Conservation (phyloP, 2,329 filamentous ascomycete genomes). For the Basipetospora chlamydospora region DNA sequence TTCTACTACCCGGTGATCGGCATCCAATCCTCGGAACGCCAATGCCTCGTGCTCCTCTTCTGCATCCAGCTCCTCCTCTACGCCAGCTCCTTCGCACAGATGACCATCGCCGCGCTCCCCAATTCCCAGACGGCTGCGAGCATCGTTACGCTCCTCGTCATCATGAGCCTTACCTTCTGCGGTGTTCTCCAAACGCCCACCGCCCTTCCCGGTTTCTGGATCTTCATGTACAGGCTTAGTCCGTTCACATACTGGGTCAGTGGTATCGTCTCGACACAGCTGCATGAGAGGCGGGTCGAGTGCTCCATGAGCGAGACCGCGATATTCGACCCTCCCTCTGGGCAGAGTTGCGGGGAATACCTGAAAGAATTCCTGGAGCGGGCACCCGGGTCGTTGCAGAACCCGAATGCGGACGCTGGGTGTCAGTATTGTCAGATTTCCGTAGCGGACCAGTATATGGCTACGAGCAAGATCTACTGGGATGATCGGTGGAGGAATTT, state of each 20-base stretch:
- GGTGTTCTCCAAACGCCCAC: constrained; percentile 53
- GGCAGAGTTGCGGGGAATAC: constrained; percentile 33
- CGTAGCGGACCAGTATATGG: constrained; percentile 37
- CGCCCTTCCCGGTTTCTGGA: constrained; percentile 60
- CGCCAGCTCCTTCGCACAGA: constrained; percentile 64
- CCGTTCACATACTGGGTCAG: constrained; percentile 72
- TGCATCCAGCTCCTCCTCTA: constrained; percentile 64
- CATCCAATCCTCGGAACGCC: constrained; percentile 48
- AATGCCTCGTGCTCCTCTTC: constrained; percentile 66
- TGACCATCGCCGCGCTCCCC: constrained; percentile 63
- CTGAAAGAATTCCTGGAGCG: constrained; percentile 31
- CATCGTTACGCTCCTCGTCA: constrained; percentile 62
- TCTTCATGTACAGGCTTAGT: constrained; percentile 70
- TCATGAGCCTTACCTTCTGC: constrained; percentile 59
- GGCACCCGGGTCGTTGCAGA: no score
- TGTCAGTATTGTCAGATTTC: constrained; percentile 43
- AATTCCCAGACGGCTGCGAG: constrained; percentile 63
- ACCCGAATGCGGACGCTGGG: no score
- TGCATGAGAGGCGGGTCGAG: constrained; percentile 49
- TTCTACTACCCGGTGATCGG: constrained; percentile 74
- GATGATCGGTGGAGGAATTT: constrained; percentile 53
- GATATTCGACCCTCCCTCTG: constrained; percentile 46
- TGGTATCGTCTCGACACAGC: constrained; percentile 53
- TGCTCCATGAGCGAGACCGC: constrained; percentile 60
- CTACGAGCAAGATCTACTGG: constrained; percentile 35